phyloP scores from a whole-genome alignment of 2,329 filamentous ascomycete genomes.

The Fusarium goolgardi region DNA sequence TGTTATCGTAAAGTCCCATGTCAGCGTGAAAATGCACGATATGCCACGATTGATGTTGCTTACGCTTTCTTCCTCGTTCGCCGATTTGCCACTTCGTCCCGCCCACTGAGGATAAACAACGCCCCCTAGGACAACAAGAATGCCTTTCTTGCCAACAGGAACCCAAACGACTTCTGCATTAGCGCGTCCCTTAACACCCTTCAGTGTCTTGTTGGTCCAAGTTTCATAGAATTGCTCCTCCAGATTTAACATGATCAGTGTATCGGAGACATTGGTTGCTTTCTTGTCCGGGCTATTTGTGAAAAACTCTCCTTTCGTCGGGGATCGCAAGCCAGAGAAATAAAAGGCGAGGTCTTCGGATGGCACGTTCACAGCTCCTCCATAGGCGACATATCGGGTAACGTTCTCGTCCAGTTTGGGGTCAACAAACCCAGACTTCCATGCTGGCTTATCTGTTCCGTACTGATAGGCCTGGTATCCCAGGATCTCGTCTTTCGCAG shows the following conservation, averaged over 20 bases:
- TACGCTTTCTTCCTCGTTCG: slow-evolving; percentile 51
- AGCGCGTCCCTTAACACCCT: slow-evolving; percentile 64
- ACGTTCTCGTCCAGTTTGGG: slow-evolving; percentile 57
- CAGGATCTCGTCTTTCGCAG: slow-evolving; percentile 58
- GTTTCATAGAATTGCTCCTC: slow-evolving; percentile 58
- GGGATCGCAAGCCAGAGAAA: slow-evolving; percentile 71
- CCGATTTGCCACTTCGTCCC: slow-evolving; percentile 41
- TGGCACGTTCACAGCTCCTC: slow-evolving; percentile 71
- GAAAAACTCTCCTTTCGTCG: slow-evolving; percentile 62
- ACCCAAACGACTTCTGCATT: slow-evolving; percentile 78
- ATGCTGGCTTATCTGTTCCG: slow-evolving; percentile 57
- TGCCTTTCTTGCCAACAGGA: slow-evolving; percentile 79
- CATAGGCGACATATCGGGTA: slow-evolving; percentile 72
- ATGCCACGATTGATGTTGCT: slow-evolving; percentile 25
- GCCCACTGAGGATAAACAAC: slow-evolving; percentile 70
- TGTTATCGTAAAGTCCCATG: slow-evolving; percentile 47
- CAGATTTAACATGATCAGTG: slow-evolving; percentile 72
- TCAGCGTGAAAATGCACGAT: neutral
- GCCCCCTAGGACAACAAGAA: slow-evolving; percentile 81
- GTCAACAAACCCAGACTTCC: slow-evolving; percentile 57
- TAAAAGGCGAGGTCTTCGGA: slow-evolving; percentile 80
- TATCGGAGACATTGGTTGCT: slow-evolving; percentile 63
- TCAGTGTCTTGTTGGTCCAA: slow-evolving; percentile 69
- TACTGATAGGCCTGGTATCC: slow-evolving; percentile 66
- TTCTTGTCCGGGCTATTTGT: slow-evolving; percentile 49